Evolutionary conservation across 257 asterid species (phyloP).

Genomic region (Misopates orontium): DNA sequence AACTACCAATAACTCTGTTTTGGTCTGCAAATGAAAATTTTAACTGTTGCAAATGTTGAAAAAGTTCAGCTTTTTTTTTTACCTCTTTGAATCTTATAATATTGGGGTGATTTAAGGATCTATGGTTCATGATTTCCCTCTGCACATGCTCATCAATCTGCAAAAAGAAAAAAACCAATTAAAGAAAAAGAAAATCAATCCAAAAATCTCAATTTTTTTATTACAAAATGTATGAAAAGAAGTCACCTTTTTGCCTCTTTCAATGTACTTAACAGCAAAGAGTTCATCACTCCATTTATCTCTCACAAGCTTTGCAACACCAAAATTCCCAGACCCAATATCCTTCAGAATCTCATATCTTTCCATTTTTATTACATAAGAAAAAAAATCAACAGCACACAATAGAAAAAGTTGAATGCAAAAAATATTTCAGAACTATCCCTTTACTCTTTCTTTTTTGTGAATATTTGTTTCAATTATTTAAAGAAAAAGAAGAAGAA

Average conservation of each 20-base stretch:
- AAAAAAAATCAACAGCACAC: no score
- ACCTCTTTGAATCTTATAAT: constrained; percentile 57
- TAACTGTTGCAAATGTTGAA: background rate
- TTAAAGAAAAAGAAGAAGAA: no score
- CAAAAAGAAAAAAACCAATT: constrained; percentile 11
- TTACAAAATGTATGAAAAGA: background rate
- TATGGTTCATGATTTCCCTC: constrained; percentile 59
- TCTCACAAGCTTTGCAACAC: constrained; percentile 73
- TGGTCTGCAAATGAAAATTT: no score
- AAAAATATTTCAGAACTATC: no score
- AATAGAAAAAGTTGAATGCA: no score
- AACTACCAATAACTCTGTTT: no score
- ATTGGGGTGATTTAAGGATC: constrained; percentile 52
- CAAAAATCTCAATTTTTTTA: no score
- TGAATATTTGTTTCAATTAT: no score
- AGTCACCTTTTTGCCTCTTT: constrained; percentile 16
- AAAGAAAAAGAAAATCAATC: background rate
- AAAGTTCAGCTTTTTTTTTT: background rate
- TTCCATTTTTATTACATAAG: constrained; percentile 40
- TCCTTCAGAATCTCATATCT: constrained; percentile 59
- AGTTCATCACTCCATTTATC: constrained; percentile 39
- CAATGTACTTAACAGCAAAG: constrained; percentile 43
- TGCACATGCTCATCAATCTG: constrained; percentile 66
- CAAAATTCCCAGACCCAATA: constrained; percentile 71
- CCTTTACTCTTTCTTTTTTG: no score